A percentile compares a stretch with the other conserved stretches of the same genome.
Conservation (phyloP, 371 early-diverging fungal genomes). For the Rhizopus microsporus region DNA sequence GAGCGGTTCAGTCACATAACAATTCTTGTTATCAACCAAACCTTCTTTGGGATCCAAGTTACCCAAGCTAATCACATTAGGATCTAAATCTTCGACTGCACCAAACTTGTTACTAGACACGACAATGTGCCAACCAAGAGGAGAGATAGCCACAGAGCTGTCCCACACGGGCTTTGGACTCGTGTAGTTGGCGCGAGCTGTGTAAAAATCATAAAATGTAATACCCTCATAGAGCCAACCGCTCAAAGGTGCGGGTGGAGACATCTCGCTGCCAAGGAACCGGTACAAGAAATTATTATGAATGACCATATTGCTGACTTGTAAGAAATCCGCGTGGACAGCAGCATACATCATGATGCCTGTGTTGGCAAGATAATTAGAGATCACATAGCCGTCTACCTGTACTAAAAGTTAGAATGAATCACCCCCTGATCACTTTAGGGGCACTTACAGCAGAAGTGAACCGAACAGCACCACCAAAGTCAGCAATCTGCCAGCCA, state of each 20-base stretch:
- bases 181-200: slow-evolving; percentile 43
- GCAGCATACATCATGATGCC: slow-evolving; percentile 49
- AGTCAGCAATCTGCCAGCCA: slow-evolving; percentile 45
- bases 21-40: slow-evolving; percentile 32
- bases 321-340: slow-evolving; percentile 37
- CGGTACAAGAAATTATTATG: slow-evolving; percentile 42
- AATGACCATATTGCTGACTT: slow-evolving; percentile 45
- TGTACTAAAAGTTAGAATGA: background rate
- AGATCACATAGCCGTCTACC: slow-evolving; percentile 44
- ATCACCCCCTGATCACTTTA: background rate
- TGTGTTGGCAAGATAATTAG: slow-evolving; percentile 46
- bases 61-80: slow-evolving; percentile 45
- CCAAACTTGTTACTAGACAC: slow-evolving; percentile 38
- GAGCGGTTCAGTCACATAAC: slow-evolving; percentile 42
- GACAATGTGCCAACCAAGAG: slow-evolving; percentile 39
- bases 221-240: slow-evolving; percentile 49
- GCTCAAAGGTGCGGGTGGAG: slow-evolving; percentile 26
- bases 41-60: slow-evolving; percentile 35
- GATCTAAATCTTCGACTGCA: slow-evolving; percentile 33
- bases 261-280: slow-evolving; percentile 26
- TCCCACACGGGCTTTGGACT: slow-evolving; percentile 45
- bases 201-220: slow-evolving; percentile 47
- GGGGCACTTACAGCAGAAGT: slow-evolving; percentile 37
- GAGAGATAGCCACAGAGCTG: slow-evolving; percentile 36
- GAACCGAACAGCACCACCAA: slow-evolving; percentile 47